phyloP scores from a whole-genome alignment of 257 asterid species.

The Solanum tarapatanum region DNA sequence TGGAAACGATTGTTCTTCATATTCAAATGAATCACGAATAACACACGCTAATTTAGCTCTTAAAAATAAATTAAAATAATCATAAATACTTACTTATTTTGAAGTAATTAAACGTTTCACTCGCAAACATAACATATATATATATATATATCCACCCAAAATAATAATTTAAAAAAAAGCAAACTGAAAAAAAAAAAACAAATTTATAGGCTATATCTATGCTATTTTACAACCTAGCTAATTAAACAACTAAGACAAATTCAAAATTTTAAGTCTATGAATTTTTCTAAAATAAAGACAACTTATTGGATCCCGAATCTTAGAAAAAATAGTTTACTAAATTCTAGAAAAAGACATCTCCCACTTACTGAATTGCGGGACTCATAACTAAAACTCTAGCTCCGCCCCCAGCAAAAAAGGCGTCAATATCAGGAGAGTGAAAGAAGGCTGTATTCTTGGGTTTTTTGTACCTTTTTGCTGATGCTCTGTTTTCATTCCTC shows the following conservation, averaged over 20 bases:
- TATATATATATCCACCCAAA: neutral
- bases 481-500: neutral
- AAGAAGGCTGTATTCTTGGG: slow-evolving; percentile 15
- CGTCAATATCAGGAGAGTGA: slow-evolving; percentile 49
- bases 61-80: neutral
- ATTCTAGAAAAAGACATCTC: neutral
- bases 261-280: neutral
- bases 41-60: neutral
- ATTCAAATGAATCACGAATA: neutral
- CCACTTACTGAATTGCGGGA: neutral
- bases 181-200: neutral
- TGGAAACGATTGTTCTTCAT: neutral
- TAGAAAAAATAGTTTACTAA: neutral
- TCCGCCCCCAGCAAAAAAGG: slow-evolving; percentile 9
- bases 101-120: neutral
- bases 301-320: neutral
- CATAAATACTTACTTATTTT: neutral
- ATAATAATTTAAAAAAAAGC: too few species aligned
- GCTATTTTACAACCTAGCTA: neutral
- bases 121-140: neutral
- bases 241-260: rapidly evolving
- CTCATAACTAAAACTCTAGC: neutral
- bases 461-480: neutral
- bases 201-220: neutral
- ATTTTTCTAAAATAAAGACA: neutral